Percentiles rank a stretch among this genome's conserved stretches.
phyloP scores from a whole-genome alignment of 148 eudicot genomes.

The Camellia granthamiana region DNA sequence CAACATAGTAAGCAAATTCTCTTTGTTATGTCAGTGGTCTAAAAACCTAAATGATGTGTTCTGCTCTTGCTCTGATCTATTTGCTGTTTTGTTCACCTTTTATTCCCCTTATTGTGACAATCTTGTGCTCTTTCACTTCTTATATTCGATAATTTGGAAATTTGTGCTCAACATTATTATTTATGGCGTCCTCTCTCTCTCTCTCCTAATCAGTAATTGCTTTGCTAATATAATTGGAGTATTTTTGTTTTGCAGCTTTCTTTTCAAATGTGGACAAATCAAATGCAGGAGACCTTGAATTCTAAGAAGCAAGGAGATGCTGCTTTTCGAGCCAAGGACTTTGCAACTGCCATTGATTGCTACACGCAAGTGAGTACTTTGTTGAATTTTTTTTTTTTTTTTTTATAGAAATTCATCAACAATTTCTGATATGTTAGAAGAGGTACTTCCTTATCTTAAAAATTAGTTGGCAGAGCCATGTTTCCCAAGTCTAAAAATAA shows the following conservation, averaged over 20 bases:
- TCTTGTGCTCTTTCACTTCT: too few relatives aligned
- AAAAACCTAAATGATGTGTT: not conserved
- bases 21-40: too few relatives aligned
- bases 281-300: constrained; percentile 66
- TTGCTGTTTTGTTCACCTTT: not conserved
- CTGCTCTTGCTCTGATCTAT: not conserved
- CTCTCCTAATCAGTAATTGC: not conserved
- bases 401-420: not conserved
- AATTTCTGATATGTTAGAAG: not conserved
- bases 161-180: not conserved
- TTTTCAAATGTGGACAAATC: constrained; percentile 75
- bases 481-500: not conserved
- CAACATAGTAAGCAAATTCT: too few relatives aligned
- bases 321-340: constrained; percentile 66
- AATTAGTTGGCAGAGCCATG: not conserved
- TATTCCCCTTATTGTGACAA: not conserved
- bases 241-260: constrained; percentile 52
- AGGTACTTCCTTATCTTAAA: not conserved
- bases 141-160: too few relatives aligned
- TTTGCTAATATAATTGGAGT: constrained; percentile 7
- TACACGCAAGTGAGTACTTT: constrained; percentile 45
- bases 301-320: constrained; percentile 72
- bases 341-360: constrained; percentile 50
- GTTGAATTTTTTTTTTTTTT: not conserved
- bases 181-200: too few relatives aligned